Base-by-base conservation (phyloP, 495 filamentous ascomycete species). In the Podospora conica region DNA sequence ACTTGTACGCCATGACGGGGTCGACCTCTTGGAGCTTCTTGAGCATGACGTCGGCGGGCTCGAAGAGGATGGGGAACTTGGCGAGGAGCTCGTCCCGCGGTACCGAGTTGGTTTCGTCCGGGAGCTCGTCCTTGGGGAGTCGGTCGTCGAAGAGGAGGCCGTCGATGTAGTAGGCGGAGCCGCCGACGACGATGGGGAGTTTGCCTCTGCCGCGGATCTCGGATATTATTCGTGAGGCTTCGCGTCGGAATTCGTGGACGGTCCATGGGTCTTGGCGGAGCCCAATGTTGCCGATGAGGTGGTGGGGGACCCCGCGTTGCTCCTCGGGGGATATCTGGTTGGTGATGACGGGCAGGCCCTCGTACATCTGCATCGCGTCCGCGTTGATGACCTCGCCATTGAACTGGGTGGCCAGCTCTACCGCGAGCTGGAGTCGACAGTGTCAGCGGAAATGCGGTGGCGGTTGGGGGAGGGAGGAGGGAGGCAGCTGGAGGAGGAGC, bases 291-390 rank as follows among this genome's bases (percentile, higher is more conserved):
- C 90, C 90, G 3, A 99, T 81, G 11, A 98, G 80, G 78, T 99
- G 94, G 74, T 99, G 96, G 20, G 90, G 90, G 29, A 99, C 83
- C 23, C 89, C 91, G 65, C 88, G 84, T 73, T 87, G 87, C 73
- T 99, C 93, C 24, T 85, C 83, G 12, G 73, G 55, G 0, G 90
- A 82, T 66, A 97, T 87, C 73, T 98, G 94, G 76, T 99, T 99
- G 20, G 96, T 99, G 63, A 97, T 93, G 68, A 98, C 90, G 1
- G 95, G 93, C 21, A 99, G 81, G 9, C 93, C 96, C 33, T 86
- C 81, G 71, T 99, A 99, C 84, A 99, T 88, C 75, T 98, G 96
- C 91, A 99, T 95, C n/a, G 95, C 95, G 79, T 99, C 96, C 60
- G 90, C 93, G 74, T 99, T 99, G 81, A 99, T 91, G 61, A 99